Evolutionary conservation across 2,329 filamentous ascomycete species (phyloP).

Genomic region (Tricladium varicosporioides): DNA sequence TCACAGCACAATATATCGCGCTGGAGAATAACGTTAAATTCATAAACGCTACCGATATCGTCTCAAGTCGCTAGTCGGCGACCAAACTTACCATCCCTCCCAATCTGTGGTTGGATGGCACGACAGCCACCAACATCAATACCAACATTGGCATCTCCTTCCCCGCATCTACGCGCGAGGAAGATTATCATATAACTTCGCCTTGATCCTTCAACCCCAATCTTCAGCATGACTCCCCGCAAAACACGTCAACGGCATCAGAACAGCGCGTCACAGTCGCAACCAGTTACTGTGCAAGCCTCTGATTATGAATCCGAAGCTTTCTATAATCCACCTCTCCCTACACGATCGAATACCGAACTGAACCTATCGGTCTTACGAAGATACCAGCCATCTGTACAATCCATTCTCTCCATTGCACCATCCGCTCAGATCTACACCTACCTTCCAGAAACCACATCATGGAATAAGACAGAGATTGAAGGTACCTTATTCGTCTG

Average conservation of each 20-base stretch:
- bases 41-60: too few relatives aligned
- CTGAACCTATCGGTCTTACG: constrained; percentile 84
- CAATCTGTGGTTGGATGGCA: too few relatives aligned
- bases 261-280: constrained; percentile 36
- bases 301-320: constrained; percentile 54
- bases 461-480: constrained; percentile 82
- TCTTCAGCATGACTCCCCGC: constrained; percentile 37
- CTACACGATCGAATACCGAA: constrained; percentile 70
- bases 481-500: constrained; percentile 91
- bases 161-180: too few relatives aligned
- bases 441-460: constrained; percentile 61
- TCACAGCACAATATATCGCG: too few relatives aligned
- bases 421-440: constrained; percentile 85
- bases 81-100: too few relatives aligned
- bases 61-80: too few relatives aligned
- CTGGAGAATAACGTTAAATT: too few relatives aligned
- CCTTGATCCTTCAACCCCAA: not conserved
- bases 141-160: too few relatives aligned
- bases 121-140: too few relatives aligned
- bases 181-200: too few relatives aligned
- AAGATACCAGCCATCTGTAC: constrained; percentile 75
- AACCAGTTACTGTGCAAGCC: constrained; percentile 37
- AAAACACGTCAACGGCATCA: constrained; percentile 36
- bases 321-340: constrained; percentile 35
- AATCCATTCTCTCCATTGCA: constrained; percentile 73